Conservation (phyloP, 208 protist species). For the Acanthamoeba lenticulata region DNA sequence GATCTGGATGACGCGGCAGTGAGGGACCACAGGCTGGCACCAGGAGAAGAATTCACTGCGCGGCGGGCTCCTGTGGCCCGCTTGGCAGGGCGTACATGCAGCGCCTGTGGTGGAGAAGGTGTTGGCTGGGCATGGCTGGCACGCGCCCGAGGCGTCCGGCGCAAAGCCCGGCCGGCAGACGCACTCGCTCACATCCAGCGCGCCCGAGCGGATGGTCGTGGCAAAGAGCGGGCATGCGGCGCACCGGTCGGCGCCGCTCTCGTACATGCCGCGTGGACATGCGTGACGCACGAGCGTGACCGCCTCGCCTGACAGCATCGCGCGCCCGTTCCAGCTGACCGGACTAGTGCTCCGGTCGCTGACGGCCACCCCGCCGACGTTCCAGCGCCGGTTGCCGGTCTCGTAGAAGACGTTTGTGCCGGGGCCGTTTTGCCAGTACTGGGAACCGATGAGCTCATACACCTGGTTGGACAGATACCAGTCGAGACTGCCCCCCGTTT, state of each 20-base stretch:
- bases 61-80: not conserved
- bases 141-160: not conserved
- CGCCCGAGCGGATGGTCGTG: not conserved
- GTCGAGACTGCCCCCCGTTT: no score
- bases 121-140: not conserved
- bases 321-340: not conserved
- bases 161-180: not conserved
- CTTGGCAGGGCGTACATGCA: not conserved
- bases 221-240: not conserved
- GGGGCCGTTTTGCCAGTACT: no score
- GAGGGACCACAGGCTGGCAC: no score
- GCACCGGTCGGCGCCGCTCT: not conserved
- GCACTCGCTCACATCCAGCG: not conserved
- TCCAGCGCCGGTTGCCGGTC: no score
- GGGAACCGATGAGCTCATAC: no score
- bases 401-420: no score
- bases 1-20: no score
- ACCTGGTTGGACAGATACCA: no score
- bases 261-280: not conserved
- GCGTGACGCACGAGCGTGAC: not conserved
- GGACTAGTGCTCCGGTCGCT: not conserved
- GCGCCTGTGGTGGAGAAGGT: not conserved
- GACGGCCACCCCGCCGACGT: no score
- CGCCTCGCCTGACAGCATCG: not conserved
- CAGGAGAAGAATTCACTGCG: no score